Conservation (phyloP, 2,329 filamentous ascomycete species). For the Colletotrichum falcatum region DNA sequence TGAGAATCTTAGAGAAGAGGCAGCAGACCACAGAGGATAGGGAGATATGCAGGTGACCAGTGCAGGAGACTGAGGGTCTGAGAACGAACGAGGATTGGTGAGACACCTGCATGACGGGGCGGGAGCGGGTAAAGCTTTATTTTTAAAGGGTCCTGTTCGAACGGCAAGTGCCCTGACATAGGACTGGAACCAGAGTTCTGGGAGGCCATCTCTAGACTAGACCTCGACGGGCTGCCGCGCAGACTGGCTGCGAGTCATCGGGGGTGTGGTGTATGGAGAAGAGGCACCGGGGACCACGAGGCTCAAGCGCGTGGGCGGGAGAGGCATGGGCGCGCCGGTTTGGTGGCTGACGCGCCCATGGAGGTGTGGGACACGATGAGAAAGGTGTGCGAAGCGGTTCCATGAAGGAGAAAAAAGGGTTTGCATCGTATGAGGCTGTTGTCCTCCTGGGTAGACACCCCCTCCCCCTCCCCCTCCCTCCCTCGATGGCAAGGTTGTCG, state of each 20-base stretch:
- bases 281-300: conserved; percentile 36
- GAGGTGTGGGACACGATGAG: conserved; percentile 15
- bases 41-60: conserved; percentile 41
- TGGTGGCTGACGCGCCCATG: conserved; percentile 29
- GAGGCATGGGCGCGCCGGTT: conserved; percentile 29
- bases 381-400: neutral
- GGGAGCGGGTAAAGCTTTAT: conserved; percentile 40
- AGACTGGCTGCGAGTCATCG: conserved; percentile 26
- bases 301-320: conserved; percentile 37
- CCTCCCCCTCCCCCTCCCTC: neutral
- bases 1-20: conserved; percentile 22
- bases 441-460: neutral
- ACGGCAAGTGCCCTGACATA: conserved; percentile 27
- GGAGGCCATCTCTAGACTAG: conserved; percentile 5
- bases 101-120: conserved; percentile 31
- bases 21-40: conserved; percentile 20
- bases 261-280: conserved; percentile 18
- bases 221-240: neutral
- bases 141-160: conserved; percentile 20
- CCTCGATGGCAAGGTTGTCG: conserved; percentile 23
- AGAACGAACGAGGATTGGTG: conserved; percentile 27
- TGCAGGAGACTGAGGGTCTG: conserved; percentile 40
- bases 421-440: neutral
- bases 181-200: conserved; percentile 19
- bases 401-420: neutral